These are phyloP conservation scores for Rhodotorula taiwanensis DNA, from an alignment of 768 basidiomycete genomes.

Conservation along the genomic window DNA sequence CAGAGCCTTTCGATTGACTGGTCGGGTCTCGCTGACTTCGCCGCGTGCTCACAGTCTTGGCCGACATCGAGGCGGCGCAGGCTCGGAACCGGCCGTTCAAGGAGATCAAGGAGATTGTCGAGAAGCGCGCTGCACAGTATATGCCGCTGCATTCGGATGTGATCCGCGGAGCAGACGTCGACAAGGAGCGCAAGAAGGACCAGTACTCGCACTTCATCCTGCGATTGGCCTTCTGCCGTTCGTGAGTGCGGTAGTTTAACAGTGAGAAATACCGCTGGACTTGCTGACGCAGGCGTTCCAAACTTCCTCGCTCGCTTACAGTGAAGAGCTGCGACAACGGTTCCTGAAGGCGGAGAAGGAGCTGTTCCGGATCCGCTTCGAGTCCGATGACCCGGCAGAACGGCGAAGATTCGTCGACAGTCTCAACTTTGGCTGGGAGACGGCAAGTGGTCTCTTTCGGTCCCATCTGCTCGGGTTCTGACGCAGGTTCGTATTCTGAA, in stretches of 20 bases:
- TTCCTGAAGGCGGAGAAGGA: constrained; percentile 84
- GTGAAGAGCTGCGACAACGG: constrained; percentile 79
- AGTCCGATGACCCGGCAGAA: constrained; percentile 58
- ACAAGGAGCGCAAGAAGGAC: constrained; percentile 69
- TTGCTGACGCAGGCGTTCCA: too few relatives aligned
- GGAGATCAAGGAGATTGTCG: constrained; percentile 62
- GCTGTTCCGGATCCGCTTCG: constrained; percentile 75
- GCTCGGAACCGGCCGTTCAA: constrained; percentile 75
- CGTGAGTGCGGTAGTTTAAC: too few relatives aligned
- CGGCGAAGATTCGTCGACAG: constrained; percentile 53
- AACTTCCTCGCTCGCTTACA: constrained; percentile 42
- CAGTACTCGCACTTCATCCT: constrained; percentile 89
- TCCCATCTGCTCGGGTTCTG: background rate
- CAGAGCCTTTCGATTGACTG: constrained; percentile 26
- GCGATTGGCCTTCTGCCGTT: constrained; percentile 87
- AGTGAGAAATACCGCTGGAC: too few relatives aligned
- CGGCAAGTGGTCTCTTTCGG: constrained; percentile 37
- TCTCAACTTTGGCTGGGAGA: constrained; percentile 47
- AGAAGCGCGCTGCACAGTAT: constrained; percentile 63
- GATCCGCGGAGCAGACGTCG: constrained; percentile 49
- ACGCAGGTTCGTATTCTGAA: background rate
- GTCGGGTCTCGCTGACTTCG: background rate
- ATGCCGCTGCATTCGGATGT: constrained; percentile 61
- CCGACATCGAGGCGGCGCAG: constrained; percentile 82
- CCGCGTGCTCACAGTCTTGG: constrained; percentile 53